Evolutionary conservation across 140 eudicot species (phyloP), one percentile per base, ranked within the genome.

Genomic region (Oenanthe javanica): DNA sequence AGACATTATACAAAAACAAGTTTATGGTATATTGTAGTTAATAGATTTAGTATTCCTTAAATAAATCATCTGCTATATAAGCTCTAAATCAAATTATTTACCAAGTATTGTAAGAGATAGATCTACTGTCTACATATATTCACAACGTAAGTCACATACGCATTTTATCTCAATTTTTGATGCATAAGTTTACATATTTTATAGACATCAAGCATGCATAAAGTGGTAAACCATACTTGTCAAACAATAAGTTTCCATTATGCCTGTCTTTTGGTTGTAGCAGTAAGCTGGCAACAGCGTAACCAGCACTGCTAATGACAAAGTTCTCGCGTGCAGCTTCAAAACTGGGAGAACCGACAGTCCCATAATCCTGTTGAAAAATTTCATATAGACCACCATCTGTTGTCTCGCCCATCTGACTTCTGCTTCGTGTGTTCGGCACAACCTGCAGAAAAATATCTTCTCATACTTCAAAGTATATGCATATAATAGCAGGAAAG

Each of bases 251-350:
- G 89, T 96, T 96, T 52, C 99, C 99, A 51, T 96, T 96, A 80
- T 96, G 99, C 85, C 99, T 89, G 85, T 96, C 99, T 86, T 96
- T 96, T 43, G 99, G 99, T 79, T 96, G 99, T 85, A 96, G 99
- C 85, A 96, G 84, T 67, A 96, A 88, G 84, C 99, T 93, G 72
- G 99, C 99, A 84, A 96, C 99, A 78, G 99, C 99, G 85, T 96
- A 96, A 59, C 99, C 99, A 74, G 99, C 99, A 87, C 99, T 93
- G 84, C 99, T 96, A 76, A 89, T 83, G 63, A 96, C 91, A 83
- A 96, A 96, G 80, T 96, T 96, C 76, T 89, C 93, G n/a, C 99
- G 93, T 54, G 99, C 99, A 87, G 99, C 91, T 87, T 96, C 99
- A 85, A 96, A 96, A 81, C 70, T 89, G 36, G 98, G 92, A 48